These are phyloP conservation scores for Annulohypoxylon nitens DNA, from an alignment of 495 filamentous ascomycete species.

Conservation along the genomic window DNA sequence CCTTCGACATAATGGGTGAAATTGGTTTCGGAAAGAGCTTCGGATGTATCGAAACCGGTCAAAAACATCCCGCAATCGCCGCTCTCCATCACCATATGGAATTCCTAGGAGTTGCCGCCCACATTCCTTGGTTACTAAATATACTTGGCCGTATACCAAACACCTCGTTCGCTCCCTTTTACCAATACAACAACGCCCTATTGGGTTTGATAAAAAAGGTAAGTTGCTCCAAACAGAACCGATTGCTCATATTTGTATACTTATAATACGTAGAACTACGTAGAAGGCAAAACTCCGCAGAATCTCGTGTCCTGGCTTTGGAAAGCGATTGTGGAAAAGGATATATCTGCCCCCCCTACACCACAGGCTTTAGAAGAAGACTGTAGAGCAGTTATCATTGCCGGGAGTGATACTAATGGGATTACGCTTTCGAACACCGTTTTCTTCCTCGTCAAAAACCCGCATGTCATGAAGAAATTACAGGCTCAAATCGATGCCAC, in stretches of 20 bases:
- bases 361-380: conserved; percentile 34
- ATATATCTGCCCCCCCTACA: conserved; percentile 36
- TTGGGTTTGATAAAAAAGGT: conserved; percentile 34
- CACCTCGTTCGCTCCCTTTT: conserved; percentile 21
- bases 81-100: conserved; percentile 52
- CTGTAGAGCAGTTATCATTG: conserved; percentile 35
- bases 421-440: conserved; percentile 24
- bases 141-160: conserved; percentile 31
- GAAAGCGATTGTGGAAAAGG: conserved; percentile 40
- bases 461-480: conserved; percentile 34
- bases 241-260: not conserved
- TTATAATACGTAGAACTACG: conserved; percentile 12
- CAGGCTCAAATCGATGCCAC: conserved; percentile 28
- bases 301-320: conserved; percentile 48
- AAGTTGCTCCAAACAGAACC: not conserved
- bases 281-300: conserved; percentile 29
- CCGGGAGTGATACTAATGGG: conserved; percentile 45
- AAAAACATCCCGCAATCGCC: conserved; percentile 49
- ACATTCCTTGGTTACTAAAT: conserved; percentile 56
- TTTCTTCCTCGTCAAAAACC: conserved; percentile 38
- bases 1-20: conserved; percentile 49
- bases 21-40: conserved; percentile 50
- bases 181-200: conserved; percentile 24
- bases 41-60: conserved; percentile 54
- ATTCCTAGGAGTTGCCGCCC: conserved; percentile 49